Percentiles rank a stretch among this genome's conserved stretches.
These are phyloP conservation scores for Deakozyma indianensis DNA, from an alignment of 805 yeast species.

Conservation along the genomic window DNA sequence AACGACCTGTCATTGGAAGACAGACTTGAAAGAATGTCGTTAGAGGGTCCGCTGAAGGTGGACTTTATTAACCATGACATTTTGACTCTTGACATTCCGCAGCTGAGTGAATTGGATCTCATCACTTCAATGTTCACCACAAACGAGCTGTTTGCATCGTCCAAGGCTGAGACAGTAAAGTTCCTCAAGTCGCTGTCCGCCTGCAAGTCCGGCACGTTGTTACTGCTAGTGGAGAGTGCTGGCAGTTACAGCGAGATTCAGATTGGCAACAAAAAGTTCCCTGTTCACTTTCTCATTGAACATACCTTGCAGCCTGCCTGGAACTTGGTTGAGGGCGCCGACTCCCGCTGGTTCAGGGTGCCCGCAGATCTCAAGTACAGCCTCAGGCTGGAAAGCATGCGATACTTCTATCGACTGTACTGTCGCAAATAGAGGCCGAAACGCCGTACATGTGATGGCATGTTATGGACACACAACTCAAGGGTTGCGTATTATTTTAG, in stretches of 20 bases:
- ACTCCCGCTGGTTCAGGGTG: conserved; percentile 70
- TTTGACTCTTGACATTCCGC: conserved; percentile 12
- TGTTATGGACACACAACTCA: no score
- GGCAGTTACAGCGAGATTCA: conserved; percentile 76
- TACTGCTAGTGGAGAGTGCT: conserved; percentile 73
- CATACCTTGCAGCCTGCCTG: conserved; percentile 56
- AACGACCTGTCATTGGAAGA: neutral
- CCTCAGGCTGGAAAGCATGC: conserved; percentile 71
- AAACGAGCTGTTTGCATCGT: conserved; percentile 66
- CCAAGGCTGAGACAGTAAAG: conserved; percentile 44
- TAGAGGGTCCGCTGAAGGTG: neutral
- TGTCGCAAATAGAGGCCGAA: neutral
- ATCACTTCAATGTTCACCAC: conserved; percentile 75
- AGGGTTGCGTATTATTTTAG: no score
- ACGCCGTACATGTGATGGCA: neutral
- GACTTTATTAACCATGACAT: neutral
- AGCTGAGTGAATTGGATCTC: conserved; percentile 26
- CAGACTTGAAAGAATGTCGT: neutral
- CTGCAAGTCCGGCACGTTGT: conserved; percentile 42
- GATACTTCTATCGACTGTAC: conserved; percentile 36
- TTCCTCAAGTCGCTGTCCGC: conserved; percentile 39
- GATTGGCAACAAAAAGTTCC: conserved; percentile 64
- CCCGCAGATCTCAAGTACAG: conserved; percentile 40
- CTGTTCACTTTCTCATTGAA: conserved; percentile 68
- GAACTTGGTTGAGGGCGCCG: conserved; percentile 51